Evolutionary conservation across 306 rosid species (phyloP), one percentile per base, ranked within the genome.

Genomic region (Benincasa hispida): DNA sequence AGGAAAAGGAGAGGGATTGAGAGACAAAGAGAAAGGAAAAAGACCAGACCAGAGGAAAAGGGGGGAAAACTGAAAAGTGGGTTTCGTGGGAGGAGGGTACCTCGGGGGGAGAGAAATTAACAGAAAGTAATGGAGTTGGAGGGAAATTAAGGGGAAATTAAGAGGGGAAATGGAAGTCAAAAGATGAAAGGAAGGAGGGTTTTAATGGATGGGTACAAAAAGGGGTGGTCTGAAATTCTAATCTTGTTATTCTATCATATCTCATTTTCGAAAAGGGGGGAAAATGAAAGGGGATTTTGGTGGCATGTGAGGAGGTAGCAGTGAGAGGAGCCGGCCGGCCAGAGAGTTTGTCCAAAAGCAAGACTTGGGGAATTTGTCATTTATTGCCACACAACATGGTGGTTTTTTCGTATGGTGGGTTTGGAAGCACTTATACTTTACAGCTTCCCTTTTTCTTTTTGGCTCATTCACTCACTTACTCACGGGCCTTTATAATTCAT

Each of bases 311-410:
- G 51, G 51, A 45, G 51, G 51, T 45, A 12, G 55, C 55, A 50
- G 55, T 21, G 21, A 14, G 8, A 12, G 35, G 19, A 28, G 67
- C 39, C 39, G 28, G 90, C 90, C 90, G 90, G 90, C 90, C 88
- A 77, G 24, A n/a, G 47, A 63, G 18, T 11, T 84, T 84, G 90
- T 87, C 79, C 1, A 12, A 32, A 51, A 65, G 72, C 32, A 80
- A 82, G 79, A 30, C 86, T 84, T 84, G 84, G n/a, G n/a, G 87
- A 76, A 53, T 86, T 87, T 87, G 90, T 78, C 86, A 59, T 82
- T 48, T 79, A 75, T 24, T 77, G 86, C 58, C 62, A 24, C 15
- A 56, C 17, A 56, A 59, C 19, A 59, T 59, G 62, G 62, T 10
- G 62, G 30, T 21, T 2, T 53, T 1, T n/a, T n/a, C n/a, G 42